phyloP scores from a whole-genome alignment of 257 asterid species.

The Gentiana macrophylla region DNA sequence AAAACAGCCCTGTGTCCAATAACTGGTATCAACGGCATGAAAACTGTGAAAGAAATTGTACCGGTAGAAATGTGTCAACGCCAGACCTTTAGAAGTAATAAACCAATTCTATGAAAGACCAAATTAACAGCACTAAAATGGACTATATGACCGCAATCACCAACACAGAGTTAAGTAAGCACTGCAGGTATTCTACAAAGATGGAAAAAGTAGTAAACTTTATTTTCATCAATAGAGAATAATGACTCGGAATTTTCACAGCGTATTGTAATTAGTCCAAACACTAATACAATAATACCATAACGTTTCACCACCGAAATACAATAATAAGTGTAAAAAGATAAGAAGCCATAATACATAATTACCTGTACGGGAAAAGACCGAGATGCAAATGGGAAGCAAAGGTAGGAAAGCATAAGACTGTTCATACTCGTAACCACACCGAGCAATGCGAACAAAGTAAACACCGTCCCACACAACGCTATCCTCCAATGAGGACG shows the following conservation, averaged over 20 bases:
- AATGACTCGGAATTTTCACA: too few species aligned
- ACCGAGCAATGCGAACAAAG: constrained; percentile 69
- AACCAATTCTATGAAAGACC: too few species aligned
- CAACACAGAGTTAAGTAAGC: background rate
- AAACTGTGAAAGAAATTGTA: constrained; percentile 37
- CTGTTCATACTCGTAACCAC: constrained; percentile 96
- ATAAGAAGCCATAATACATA: background rate
- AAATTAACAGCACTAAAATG: background rate
- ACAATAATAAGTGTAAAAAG: background rate
- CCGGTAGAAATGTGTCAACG: too few species aligned
- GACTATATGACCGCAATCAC: background rate
- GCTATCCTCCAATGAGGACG: constrained; percentile 56
- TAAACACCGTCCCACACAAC: constrained; percentile 93
- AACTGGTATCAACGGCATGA: constrained; percentile 69
- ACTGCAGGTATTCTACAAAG: background rate
- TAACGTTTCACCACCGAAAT: too few species aligned
- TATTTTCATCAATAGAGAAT: too few species aligned
- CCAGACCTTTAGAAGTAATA: too few species aligned
- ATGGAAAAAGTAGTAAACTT: too few species aligned
- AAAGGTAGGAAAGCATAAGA: constrained; percentile 81
- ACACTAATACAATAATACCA: background rate
- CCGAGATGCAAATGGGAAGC: constrained; percentile 67
- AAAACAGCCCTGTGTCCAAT: constrained; percentile 85
- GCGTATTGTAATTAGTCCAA: too few species aligned
- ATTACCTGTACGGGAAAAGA: constrained; percentile 64